phyloP scores from a whole-genome alignment of 2,329 filamentous ascomycete genomes.

The Talaromyces islandicus region DNA sequence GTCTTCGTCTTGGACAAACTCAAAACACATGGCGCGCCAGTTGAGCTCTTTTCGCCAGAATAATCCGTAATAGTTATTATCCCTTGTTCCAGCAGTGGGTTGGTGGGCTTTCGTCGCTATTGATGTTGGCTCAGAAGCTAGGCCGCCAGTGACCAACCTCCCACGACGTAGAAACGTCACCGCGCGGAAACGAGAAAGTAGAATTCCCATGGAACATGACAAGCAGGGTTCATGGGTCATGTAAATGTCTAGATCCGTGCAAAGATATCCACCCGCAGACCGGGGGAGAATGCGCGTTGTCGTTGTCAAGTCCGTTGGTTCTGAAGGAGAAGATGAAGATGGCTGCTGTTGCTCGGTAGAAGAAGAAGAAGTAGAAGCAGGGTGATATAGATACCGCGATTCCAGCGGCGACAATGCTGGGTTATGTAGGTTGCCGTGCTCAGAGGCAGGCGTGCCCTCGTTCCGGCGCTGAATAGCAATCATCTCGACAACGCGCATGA shows the following conservation, averaged over 20 bases:
- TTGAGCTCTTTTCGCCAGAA: constrained; percentile 58
- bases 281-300: constrained; percentile 56
- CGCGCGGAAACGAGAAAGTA: constrained; percentile 86
- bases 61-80: constrained; percentile 46
- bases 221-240: constrained; percentile 93
- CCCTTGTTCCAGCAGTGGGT: not conserved
- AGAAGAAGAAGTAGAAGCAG: no score
- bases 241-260: constrained; percentile 88
- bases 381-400: constrained; percentile 39
- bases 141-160: constrained; percentile 76
- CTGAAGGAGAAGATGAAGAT: not conserved
- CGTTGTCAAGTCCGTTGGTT: constrained; percentile 2
- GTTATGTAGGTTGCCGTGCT: not conserved
- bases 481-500: constrained; percentile 41
- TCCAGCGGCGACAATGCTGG: constrained; percentile 38
- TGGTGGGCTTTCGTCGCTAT: not conserved
- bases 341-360: not conserved
- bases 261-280: constrained; percentile 82
- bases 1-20: constrained; percentile 32
- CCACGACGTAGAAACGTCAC: constrained; percentile 61
- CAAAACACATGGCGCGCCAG: constrained; percentile 44
- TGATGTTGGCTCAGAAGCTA: constrained; percentile 60
- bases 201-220: constrained; percentile 93
- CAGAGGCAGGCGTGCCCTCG: constrained; percentile 10
- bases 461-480: constrained; percentile 35